Base-by-base conservation (phyloP, 2,329 filamentous ascomycete genomes). In the Zasmidium angulare region DNA sequence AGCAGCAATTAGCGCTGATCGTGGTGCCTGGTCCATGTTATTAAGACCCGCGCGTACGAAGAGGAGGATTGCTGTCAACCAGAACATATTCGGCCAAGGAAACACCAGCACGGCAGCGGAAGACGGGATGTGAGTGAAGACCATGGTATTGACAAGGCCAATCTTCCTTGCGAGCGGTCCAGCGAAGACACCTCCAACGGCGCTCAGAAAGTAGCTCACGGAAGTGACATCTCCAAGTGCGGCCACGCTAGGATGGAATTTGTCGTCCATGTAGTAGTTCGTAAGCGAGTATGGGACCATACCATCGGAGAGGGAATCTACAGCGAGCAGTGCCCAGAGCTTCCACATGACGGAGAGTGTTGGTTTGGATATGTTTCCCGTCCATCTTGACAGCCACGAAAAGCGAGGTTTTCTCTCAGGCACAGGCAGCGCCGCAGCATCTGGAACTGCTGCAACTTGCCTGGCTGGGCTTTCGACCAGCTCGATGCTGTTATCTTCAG, bases 21-120 rank as follows among this genome's bases (percentile, higher is more conserved):
- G 79, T 0, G 87, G 87, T 0, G 84, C 86, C 74, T 89, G 86
- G 63, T 89, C 87, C 85, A 89, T 88, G 62, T 82, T 86, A 67
- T 89, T 89, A 48, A 89, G 75, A 0, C 84, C 84, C 2, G 85
- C 79, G 3, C 86, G 80, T 20, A 89, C 71, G 23, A 87, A 77
- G 1, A 89, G 74, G 0, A 89, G 75, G 0, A 76, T 76, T 0
- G 84, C 80, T 0, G 84, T 83, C 46, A 84, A 68, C 43, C 78
- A 78, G 1, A 87, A 74, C 1, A 74, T 76, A 4, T 73, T 74
- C 0, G 86, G 83, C 0, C 82, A 68, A 0, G 86, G 85, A 55
- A 89, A 87, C 3, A 87, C 68, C 2, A 86, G 68, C 0, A 88
- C 83, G 0, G 86, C 84, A 0, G 83, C 76, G 0, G 85, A 87